A percentile compares a stretch with the other conserved stretches of the same genome.
These are phyloP conservation scores for Chaetomium sp. DNA, from an alignment of 2,329 filamentous ascomycete species.

Conservation along the genomic window DNA sequence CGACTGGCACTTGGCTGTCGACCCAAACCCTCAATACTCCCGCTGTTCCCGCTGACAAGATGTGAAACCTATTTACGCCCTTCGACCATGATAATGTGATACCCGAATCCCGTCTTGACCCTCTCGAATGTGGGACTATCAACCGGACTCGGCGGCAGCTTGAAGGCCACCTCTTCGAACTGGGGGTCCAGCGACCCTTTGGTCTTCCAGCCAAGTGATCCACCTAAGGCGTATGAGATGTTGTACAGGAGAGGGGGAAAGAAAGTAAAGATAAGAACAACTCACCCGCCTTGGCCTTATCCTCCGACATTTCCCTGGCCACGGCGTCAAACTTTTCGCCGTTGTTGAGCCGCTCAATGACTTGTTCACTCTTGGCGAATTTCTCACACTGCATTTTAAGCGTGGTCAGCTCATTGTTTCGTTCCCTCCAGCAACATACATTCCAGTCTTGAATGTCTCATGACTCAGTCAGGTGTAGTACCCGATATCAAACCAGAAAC, in stretches of 20 bases:
- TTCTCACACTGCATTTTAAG: constrained; percentile 59
- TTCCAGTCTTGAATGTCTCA: no score
- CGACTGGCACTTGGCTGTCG: neutral
- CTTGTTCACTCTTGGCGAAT: constrained; percentile 70
- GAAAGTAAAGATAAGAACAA: neutral
- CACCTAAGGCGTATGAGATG: constrained; percentile 42
- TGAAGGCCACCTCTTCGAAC: constrained; percentile 68
- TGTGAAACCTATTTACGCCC: constrained; percentile 39
- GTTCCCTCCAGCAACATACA: no score
- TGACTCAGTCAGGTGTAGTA: no score
- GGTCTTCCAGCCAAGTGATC: constrained; percentile 65
- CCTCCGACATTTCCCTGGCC: constrained; percentile 65
- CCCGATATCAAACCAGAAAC: no score
- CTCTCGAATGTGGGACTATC: constrained; percentile 59
- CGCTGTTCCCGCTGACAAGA: constrained; percentile 1
- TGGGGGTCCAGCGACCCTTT: constrained; percentile 59
- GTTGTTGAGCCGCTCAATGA: constrained; percentile 58
- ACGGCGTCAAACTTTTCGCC: constrained; percentile 71
- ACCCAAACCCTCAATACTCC: no score
- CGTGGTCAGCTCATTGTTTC: no score
- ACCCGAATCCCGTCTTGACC: constrained; percentile 68
- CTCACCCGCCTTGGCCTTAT: constrained; percentile 63
- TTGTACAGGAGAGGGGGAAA: neutral
- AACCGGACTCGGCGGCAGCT: constrained; percentile 59
- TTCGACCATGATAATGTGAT: constrained; percentile 75